Conservation (phyloP, 2,329 filamentous ascomycete species). For the Hypoxylon sp. region DNA sequence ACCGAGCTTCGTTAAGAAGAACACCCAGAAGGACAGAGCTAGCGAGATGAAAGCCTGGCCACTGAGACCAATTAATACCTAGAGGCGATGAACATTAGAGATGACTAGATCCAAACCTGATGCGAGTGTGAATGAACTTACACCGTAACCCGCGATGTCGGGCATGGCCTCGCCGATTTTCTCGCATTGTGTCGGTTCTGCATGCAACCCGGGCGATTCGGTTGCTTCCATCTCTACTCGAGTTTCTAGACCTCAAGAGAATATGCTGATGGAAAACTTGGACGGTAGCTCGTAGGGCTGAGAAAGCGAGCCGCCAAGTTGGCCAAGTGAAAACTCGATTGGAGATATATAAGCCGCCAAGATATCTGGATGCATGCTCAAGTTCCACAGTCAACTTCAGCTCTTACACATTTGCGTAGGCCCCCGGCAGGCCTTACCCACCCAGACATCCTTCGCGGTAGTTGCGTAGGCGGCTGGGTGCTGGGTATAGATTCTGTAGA, state of each 20-base stretch:
- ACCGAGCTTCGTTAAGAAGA: constrained; percentile 50
- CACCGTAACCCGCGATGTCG: constrained; percentile 52
- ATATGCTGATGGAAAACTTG: constrained; percentile 9
- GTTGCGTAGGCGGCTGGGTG: constrained; percentile 10
- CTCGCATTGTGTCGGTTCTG: constrained; percentile 47
- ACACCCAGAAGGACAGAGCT: constrained; percentile 51
- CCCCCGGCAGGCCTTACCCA: neutral
- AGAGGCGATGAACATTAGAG: constrained; percentile 18
- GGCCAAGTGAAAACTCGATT: constrained; percentile 24
- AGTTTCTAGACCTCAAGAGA: neutral
- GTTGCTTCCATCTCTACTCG: constrained; percentile 28
- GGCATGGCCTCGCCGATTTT: constrained; percentile 48
- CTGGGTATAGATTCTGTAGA: constrained; percentile 7
- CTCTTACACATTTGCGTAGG: constrained; percentile 11
- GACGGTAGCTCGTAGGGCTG: constrained; percentile 22
- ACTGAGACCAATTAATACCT: constrained; percentile 52
- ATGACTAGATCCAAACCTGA: neutral
- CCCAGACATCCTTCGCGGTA: constrained; percentile 8
- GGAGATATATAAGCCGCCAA: constrained; percentile 29
- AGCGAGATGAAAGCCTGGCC: constrained; percentile 50
- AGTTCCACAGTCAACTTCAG: constrained; percentile 1
- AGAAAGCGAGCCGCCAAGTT: constrained; percentile 31
- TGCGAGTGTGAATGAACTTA: constrained; percentile 32
- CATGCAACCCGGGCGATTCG: constrained; percentile 15
- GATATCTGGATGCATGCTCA: constrained; percentile 12